A percentile compares a stretch with the other conserved stretches of the same genome.
Evolutionary conservation across 192 early-diverging fungal genomes (phyloP).

Genomic region (Linderina pennispora): DNA sequence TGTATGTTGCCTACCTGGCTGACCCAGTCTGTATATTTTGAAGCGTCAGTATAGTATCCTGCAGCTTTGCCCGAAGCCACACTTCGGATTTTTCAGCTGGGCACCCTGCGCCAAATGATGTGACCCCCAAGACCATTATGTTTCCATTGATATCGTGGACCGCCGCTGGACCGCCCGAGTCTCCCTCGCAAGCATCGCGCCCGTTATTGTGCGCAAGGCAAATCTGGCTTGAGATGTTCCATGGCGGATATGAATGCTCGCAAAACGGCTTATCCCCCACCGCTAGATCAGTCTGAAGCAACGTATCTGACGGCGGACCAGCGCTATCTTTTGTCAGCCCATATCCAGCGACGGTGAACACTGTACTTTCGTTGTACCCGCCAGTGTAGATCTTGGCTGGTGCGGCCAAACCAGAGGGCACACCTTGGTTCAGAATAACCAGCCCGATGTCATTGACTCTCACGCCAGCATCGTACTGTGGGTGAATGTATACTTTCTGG

Average conservation of each 20-base stretch:
- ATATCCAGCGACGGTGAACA: slow-evolving; percentile 21
- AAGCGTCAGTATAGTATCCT: too few species aligned
- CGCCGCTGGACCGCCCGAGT: neutral
- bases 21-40: too few species aligned
- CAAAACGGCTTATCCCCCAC: slow-evolving; percentile 14
- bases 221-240: neutral
- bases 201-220: neutral
- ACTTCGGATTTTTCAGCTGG: too few species aligned
- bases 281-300: slow-evolving; percentile 18
- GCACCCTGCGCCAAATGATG: too few species aligned
- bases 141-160: too few species aligned
- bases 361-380: neutral
- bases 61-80: too few species aligned
- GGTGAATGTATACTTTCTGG: too few species aligned
- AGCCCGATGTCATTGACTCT: slow-evolving; percentile 31
- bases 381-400: slow-evolving; percentile 14
- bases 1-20: too few species aligned
- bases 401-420: slow-evolving; percentile 9
- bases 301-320: neutral
- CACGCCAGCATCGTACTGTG: slow-evolving; percentile 4
- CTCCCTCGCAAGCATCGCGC: neutral
- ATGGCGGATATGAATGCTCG: slow-evolving; percentile 2
- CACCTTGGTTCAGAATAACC: slow-evolving; percentile 9
- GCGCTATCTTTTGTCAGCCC: slow-evolving; percentile 16
- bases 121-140: too few species aligned